Evolutionary conservation across 176 grass and related monocot genomes (phyloP).

Genomic region (Stipa capillata): DNA sequence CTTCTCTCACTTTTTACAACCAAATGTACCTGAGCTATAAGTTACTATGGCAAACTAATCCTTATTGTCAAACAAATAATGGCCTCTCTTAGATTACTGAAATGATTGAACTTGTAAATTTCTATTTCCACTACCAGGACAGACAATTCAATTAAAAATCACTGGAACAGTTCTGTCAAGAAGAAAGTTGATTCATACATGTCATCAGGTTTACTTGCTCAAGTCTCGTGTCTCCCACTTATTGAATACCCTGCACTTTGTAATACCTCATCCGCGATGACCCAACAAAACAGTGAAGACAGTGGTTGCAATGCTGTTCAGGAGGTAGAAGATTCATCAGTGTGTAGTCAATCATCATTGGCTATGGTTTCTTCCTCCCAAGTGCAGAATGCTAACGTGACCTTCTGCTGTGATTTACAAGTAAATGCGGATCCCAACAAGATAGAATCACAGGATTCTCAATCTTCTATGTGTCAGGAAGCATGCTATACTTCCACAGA

Average conservation of each 20-base stretch:
- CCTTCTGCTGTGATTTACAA: constrained; percentile 23
- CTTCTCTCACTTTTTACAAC: not conserved
- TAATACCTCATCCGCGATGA: constrained; percentile 28
- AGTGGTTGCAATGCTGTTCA: constrained; percentile 16
- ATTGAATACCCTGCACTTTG: constrained; percentile 37
- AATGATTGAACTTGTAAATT: not conserved
- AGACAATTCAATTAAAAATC: constrained; percentile 98
- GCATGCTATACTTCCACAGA: constrained; percentile 33
- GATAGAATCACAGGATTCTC: constrained; percentile 27
- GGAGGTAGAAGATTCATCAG: constrained; percentile 49
- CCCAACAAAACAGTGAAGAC: constrained; percentile 35
- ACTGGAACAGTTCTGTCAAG: constrained; percentile 98
- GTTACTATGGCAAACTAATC: not conserved
- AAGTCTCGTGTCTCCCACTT: constrained; percentile 45
- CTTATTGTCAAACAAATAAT: not conserved
- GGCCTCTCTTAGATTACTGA: constrained; percentile 5
- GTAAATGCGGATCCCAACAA: constrained; percentile 17
- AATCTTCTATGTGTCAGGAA: constrained; percentile 21
- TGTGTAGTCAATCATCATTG: constrained; percentile 45
- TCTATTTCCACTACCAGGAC: constrained; percentile 59
- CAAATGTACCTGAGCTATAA: not conserved
- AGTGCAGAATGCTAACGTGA: constrained; percentile 17
- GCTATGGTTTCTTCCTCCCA: constrained; percentile 32
- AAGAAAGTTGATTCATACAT: constrained; percentile 93
- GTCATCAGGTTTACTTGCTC: constrained; percentile 66